phyloP scores from a whole-genome alignment of 345 rosid species.

The Schrenkiella parvula region DNA sequence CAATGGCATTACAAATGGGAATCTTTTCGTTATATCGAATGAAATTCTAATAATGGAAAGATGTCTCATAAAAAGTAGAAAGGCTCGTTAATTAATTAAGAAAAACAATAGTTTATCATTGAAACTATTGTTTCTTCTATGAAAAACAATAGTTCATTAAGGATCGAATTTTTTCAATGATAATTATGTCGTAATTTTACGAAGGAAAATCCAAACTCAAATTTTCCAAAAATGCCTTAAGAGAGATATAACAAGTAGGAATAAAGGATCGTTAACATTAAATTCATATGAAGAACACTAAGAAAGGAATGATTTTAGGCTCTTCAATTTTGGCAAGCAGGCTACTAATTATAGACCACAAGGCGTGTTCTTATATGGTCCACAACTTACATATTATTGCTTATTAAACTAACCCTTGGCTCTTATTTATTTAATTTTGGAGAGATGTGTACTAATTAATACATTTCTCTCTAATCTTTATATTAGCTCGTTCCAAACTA shows the following conservation, averaged over 20 bases:
- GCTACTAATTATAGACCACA: constrained; percentile 26
- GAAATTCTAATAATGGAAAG: too few species aligned
- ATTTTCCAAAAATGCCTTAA: not conserved
- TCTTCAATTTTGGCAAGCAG: constrained; percentile 19
- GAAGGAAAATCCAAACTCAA: not conserved
- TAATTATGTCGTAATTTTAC: too few species aligned
- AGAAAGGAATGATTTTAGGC: constrained; percentile 1
- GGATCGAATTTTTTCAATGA: too few species aligned
- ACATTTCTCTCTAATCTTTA: too few species aligned
- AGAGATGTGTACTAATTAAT: not conserved
- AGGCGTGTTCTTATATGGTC: constrained; percentile 44
- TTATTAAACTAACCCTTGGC: constrained; percentile 16
- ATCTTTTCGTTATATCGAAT: too few species aligned
- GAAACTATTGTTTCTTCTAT: too few species aligned
- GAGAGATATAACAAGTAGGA: not conserved
- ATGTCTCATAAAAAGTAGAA: too few species aligned
- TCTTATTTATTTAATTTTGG: constrained; percentile 31
- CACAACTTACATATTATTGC: constrained; percentile 38
- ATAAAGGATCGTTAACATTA: not conserved
- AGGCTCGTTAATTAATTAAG: too few species aligned
- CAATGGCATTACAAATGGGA: not conserved
- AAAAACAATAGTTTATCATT: too few species aligned
- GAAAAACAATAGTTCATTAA: too few species aligned
- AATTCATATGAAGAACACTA: constrained; percentile 4
- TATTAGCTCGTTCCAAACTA: too few species aligned